Base-by-base conservation (phyloP, 495 filamentous ascomycete species). In the Aspergillus hancockii region DNA sequence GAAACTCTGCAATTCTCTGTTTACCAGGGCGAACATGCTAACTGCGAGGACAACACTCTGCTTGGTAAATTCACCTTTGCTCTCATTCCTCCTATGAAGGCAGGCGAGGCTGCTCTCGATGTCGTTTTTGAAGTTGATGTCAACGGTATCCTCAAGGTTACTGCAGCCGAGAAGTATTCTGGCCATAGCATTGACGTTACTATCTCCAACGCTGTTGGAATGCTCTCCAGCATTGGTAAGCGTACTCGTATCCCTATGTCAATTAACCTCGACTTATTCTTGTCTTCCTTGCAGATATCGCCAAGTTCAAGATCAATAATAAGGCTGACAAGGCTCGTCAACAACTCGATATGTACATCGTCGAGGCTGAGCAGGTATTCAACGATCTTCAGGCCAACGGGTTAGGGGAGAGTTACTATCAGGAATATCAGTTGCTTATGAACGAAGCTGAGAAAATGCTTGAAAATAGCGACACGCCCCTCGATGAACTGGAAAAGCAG, bases 141-240 rank as follows among this genome's bases (percentile, higher is more conserved):
- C 84, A 99, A 99, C 81, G 94, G 94, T 88, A 98, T 99, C 76
- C 88, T 99, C 69, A 99, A 99, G 87, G 94, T 99, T 67, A 99
- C 95, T 63, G 94, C 94, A 64, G 96, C 92, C 43, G 94, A 99
- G 84, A 99, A 99, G 89, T 92, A 92, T 63, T 97, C 95, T 49
- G 94, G 94, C 65, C 91, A 94, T 69, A 93, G 84, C 69, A 93
- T 95, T 75, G 98, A 99, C 85, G 98, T 99, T 76, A 98, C 95
- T 71, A 99, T 99, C 79, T 93, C 92, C 73, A 99, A 99, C 85
- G 96, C 94, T 58, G 94, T 99, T 71, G 94, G 94, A 74, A 99
- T 98, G 83, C 90, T 99, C 55, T 96, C 92, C 46, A 89, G 89
- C 55, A 79, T 79, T 71, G 89, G 89, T 91, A 80, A 77, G 86